A percentile compares a stretch with the other conserved stretches of the same genome.
Evolutionary conservation across 352 stramenopile genomes (phyloP).

Genomic region (Globisporangium radiosum): DNA sequence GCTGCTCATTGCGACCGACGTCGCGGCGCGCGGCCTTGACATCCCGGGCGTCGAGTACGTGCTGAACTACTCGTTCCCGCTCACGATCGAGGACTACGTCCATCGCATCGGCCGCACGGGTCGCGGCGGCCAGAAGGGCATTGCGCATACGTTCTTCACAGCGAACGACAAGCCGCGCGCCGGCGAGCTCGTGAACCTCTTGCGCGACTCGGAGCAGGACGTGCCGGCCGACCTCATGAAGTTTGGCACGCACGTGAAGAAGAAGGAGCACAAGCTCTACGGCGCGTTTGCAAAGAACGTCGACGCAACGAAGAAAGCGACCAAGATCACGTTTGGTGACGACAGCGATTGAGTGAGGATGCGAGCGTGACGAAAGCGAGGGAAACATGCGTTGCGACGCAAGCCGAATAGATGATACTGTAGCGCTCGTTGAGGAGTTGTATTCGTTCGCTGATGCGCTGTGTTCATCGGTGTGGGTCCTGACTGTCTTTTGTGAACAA

Average conservation of each 20-base stretch:
- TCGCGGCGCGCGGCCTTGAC: constrained; percentile 95
- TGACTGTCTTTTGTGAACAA: neutral
- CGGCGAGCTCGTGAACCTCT: constrained; percentile 94
- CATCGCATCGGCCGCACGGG: constrained; percentile 94
- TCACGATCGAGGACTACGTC: constrained; percentile 98
- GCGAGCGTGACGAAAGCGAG: neutral
- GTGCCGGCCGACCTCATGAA: constrained; percentile 94
- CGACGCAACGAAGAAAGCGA: constrained; percentile 94
- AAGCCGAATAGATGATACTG: neutral
- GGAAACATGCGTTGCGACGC: neutral
- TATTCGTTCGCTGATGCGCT: no score
- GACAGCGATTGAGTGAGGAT: constrained; percentile 40
- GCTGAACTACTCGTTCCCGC: constrained; percentile 96
- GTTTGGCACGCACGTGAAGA: constrained; percentile 99
- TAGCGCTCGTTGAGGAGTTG: no score
- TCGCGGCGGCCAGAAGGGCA: constrained; percentile 92
- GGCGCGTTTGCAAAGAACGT: constrained; percentile 94
- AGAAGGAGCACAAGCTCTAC: constrained; percentile 99
- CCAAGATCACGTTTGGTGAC: constrained; percentile 96
- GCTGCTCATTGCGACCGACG: constrained; percentile 96
- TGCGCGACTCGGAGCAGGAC: constrained; percentile 90
- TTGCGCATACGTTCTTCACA: constrained; percentile 97
- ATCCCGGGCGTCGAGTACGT: constrained; percentile 97
- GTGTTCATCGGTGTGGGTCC: neutral
- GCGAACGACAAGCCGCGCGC: constrained; percentile 95